These are phyloP conservation scores for Vitis vinifera DNA, from an alignment of 164 flowering plant genomes.

Conservation along the genomic window ASM3070453v1 NC_081823.1:10249501-10250000, in stretches of 20 bases:
- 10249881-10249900: conserved; percentile 55
- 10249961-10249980: conserved; percentile 35
- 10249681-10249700: conserved; percentile 80
- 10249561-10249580: too few relatives aligned
- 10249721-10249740: conserved; percentile 97
- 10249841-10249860: conserved; percentile 67
- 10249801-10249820: conserved; percentile 90
- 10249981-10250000: conserved; percentile 45
- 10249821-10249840: conserved; percentile 93
- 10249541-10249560: too few relatives aligned
- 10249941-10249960: conserved; percentile 57
- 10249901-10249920: conserved; percentile 66
- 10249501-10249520: too few relatives aligned
- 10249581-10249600: too few relatives aligned
- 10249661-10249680: conserved; percentile 85
- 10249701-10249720: conserved; percentile 73
- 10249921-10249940: conserved; percentile 62
- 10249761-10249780: conserved; percentile 96
- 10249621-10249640: conserved; percentile 95
- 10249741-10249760: conserved; percentile 93
- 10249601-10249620: conserved; percentile 40
- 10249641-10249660: conserved; percentile 83
- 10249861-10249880: conserved; percentile 90
- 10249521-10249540: too few relatives aligned
- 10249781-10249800: conserved; percentile 89